These are phyloP conservation scores for Trichoderma breve DNA, from an alignment of 2,329 filamentous ascomycete genomes.

Conservation along the genomic window DNA sequence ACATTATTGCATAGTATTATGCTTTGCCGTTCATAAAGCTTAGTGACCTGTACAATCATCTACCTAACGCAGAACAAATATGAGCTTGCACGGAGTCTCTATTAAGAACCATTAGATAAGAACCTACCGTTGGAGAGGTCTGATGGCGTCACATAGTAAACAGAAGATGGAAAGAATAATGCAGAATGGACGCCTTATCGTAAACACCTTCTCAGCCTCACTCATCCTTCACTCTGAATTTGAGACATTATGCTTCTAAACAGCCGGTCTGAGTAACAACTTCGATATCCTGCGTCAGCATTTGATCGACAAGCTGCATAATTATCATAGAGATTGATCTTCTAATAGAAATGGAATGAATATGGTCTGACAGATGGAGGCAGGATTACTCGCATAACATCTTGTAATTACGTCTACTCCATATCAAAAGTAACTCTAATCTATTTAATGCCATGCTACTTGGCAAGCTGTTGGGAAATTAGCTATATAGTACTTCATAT, in stretches of 20 bases:
- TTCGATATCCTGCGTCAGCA: neutral
- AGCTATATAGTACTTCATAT: neutral
- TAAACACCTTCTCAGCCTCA: neutral
- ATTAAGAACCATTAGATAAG: neutral
- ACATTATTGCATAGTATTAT: neutral
- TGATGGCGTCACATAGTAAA: neutral
- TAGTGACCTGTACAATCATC: neutral
- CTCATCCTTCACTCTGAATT: neutral
- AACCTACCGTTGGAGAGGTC: rapidly evolving
- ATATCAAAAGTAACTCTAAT: neutral
- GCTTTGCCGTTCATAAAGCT: neutral
- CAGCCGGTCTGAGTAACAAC: neutral
- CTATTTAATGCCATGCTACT: neutral
- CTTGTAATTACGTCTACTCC: neutral
- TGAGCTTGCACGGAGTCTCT: neutral
- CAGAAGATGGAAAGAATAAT: neutral
- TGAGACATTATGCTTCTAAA: neutral
- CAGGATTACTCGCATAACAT: neutral
- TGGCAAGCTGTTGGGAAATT: neutral
- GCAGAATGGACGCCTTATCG: neutral
- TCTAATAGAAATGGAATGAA: neutral
- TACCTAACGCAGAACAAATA: neutral
- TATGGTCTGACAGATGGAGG: neutral
- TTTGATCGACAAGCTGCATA: neutral
- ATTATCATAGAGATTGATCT: neutral